Percentiles rank a stretch among this genome's conserved stretches.
These are phyloP conservation scores for Gypsophila paniculata DNA, from an alignment of 179 eudicot genomes.

Conservation along the genomic window DNA sequence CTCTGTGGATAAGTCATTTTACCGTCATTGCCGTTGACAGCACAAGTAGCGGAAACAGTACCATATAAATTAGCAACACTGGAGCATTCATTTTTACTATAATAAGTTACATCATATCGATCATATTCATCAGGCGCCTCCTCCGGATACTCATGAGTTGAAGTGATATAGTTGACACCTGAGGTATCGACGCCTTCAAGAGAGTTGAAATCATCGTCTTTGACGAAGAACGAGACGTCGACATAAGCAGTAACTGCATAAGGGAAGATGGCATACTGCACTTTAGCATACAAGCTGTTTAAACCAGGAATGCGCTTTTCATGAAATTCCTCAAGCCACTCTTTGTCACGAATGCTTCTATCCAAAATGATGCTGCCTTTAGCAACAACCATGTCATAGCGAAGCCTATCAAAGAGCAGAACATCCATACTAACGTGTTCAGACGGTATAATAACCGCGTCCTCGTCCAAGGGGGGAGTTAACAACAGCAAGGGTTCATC, in stretches of 20 bases:
- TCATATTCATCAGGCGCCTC: no score
- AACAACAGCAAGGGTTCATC: background rate
- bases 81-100: no score
- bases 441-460: background rate
- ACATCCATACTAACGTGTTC: background rate
- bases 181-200: no score
- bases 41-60: no score
- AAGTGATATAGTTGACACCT: no score
- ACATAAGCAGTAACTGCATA: constrained; percentile 7
- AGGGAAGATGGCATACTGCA: background rate
- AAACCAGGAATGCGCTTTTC: background rate
- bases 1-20: background rate
- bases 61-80: no score
- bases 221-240: no score
- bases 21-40: no score
- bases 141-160: no score
- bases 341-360: background rate
- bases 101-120: no score
- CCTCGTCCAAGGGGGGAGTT: background rate
- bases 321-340: background rate
- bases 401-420: background rate
- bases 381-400: background rate
- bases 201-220: no score
- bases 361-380: background rate
- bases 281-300: background rate